A percentile compares a stretch with the other conserved stretches of the same genome.
phyloP scores from a whole-genome alignment of 305 asterid genomes.

The Petunia hybrid region DNA sequence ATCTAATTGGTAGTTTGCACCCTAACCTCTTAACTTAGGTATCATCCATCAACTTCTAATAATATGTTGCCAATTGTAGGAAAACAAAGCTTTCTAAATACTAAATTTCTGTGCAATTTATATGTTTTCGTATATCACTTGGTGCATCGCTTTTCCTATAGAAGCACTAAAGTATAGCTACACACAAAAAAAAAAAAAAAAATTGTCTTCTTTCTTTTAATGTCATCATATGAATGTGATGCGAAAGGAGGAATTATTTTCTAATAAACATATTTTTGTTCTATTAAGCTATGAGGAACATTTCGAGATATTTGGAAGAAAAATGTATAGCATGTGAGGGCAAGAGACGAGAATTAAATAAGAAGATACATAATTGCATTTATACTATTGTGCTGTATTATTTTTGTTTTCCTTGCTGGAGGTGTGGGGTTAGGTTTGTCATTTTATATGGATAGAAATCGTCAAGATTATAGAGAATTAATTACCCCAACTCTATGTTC shows the following conservation, averaged over 20 bases:
- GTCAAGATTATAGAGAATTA: neutral
- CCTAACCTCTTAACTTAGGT: no score
- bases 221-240: neutral
- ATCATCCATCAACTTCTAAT: no score
- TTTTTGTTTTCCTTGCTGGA: neutral
- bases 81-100: no score
- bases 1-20: no score
- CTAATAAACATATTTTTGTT: neutral
- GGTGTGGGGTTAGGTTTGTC: neutral
- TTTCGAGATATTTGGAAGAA: neutral
- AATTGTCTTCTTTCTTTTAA: neutral
- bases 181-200: neutral
- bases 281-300: neutral
- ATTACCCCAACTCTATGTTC: neutral
- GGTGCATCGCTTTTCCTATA: neutral
- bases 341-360: neutral
- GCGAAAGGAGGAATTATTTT: neutral
- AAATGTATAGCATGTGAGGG: neutral
- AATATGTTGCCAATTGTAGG: no score
- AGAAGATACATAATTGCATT: neutral
- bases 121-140: neutral
- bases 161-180: neutral
- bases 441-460: neutral
- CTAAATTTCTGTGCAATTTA: no score
- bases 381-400: neutral